phyloP scores from a whole-genome alignment of 345 rosid genomes.

The Gossypium thurberi region DNA sequence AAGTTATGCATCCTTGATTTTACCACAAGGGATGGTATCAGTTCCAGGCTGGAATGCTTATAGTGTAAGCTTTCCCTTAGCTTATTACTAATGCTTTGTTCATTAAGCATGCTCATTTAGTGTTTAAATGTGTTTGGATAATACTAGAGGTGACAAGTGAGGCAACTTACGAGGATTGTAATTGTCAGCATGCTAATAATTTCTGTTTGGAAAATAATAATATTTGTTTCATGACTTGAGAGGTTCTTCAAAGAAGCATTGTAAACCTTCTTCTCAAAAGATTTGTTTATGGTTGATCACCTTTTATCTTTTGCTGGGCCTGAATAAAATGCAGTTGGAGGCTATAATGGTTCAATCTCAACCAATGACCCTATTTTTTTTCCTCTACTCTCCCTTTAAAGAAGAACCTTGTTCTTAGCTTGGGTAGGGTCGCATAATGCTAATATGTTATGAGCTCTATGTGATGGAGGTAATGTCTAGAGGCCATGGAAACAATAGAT shows the following conservation, averaged over 20 bases:
- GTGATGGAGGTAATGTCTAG: not conserved
- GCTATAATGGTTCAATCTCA: not conserved
- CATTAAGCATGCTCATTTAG: not conserved
- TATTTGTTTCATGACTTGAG: not conserved
- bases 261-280: not conserved
- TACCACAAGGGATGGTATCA: constrained; percentile 85
- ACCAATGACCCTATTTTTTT: not conserved
- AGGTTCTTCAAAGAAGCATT: not conserved
- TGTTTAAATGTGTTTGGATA: not conserved
- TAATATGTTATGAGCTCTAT: not conserved
- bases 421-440: not conserved
- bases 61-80: constrained; percentile 43
- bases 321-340: not conserved
- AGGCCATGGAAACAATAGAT: not conserved
- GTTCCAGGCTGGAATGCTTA: constrained; percentile 92
- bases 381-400: not conserved
- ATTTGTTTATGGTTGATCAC: too few relatives aligned
- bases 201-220: not conserved
- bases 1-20: constrained; percentile 61
- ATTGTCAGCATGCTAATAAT: constrained; percentile 1
- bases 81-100: not conserved
- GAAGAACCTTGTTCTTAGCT: not conserved
- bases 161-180: not conserved
- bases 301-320: not conserved
- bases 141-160: not conserved